Base-by-base conservation (phyloP, 139 green algal species). In the Trebouxia sp. region DNA sequence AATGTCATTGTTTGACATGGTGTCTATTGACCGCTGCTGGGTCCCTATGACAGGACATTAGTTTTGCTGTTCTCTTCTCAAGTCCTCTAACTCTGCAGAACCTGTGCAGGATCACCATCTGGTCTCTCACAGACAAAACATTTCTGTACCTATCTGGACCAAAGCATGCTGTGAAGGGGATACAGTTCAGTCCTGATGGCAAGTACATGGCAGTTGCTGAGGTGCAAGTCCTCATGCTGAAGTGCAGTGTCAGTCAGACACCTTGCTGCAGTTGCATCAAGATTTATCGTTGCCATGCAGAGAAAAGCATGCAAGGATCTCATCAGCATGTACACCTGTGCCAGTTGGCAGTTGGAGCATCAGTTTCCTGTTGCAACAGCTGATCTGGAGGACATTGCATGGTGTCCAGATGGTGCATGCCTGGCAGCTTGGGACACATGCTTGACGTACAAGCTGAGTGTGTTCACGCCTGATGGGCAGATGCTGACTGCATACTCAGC, bases 161-260 rank as follows among this genome's bases (percentile, higher is more conserved):
- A 9, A 98, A 98, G 85, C 78, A 83, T 50, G 74, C 76, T 0
- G 69, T 84, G 7, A 69, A 62, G 9, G 94, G 90, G 3, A 79
- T 96, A 26, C 85, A 82, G 3, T 98, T 97, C 87, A 90, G 82
- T 35, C 89, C 85, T 1, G 90, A 95, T 26, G 93, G 90, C 53
- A 47, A 48, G 17, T 82, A 86, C 28, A 87, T 98, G 83, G 91
- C 94, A 10, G 79, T 98, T 41, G 76, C 89, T 26, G 89, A 94
- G 88, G 92, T 95, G 80, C 20, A 67, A 17, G n/a, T 51, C 24
- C 43, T 32, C 42, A 30, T 58, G 24, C 42, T 24, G 37, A 24
- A 70, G 12, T 72, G 58, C 58, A 5, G 37, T 22, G 58, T 35
- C 58, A 72, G 2, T 58, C 2, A n/a, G n/a, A n/a, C n/a, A n/a